These are phyloP conservation scores for Cardamine resedifolia DNA, from an alignment of 345 rosid genomes.

Conservation along the genomic window DNA sequence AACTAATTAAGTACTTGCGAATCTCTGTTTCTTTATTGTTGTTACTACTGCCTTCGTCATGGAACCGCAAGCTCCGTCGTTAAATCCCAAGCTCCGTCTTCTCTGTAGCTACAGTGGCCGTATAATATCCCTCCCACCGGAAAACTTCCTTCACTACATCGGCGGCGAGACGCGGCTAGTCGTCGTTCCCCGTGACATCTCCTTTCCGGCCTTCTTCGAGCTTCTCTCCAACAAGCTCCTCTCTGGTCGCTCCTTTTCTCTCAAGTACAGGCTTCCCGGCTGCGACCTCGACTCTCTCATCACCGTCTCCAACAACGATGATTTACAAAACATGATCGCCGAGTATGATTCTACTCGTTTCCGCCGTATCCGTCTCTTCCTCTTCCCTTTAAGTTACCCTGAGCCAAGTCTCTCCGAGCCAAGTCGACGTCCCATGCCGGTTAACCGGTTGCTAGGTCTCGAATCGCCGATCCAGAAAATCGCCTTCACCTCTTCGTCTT, in stretches of 20 bases:
- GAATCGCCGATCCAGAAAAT: not conserved
- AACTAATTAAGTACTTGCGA: not conserved
- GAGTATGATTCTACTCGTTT: slow-evolving; percentile 11
- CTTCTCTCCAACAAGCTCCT: slow-evolving; percentile 19
- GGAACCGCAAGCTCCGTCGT: slow-evolving; percentile 12
- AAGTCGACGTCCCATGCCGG: not conserved
- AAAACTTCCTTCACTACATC: slow-evolving; percentile 10
- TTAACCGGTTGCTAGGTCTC: slow-evolving; percentile 21
- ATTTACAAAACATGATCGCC: slow-evolving; percentile 25
- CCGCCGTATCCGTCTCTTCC: slow-evolving; percentile 26
- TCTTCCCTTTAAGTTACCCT: slow-evolving; percentile 5
- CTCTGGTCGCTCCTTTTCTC: slow-evolving; percentile 7
- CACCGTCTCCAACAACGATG: slow-evolving; percentile 12
- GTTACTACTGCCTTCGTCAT: not conserved
- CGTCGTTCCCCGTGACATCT: slow-evolving; percentile 16
- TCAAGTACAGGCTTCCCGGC: slow-evolving; percentile 27
- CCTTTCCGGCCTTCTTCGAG: not conserved
- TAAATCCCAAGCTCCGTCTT: slow-evolving; percentile 1
- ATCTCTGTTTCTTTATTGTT: not conserved
- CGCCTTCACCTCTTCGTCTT: not conserved
- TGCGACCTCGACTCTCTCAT: slow-evolving; percentile 30
- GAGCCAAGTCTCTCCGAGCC: too few species aligned
- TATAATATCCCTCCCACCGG: too few species aligned
- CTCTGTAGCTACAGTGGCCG: slow-evolving; percentile 30
- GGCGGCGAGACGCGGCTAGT: slow-evolving; percentile 20